Evolutionary conservation across 768 basidiomycete species (phyloP).

Genomic region (Polyporus arcularius): DNA sequence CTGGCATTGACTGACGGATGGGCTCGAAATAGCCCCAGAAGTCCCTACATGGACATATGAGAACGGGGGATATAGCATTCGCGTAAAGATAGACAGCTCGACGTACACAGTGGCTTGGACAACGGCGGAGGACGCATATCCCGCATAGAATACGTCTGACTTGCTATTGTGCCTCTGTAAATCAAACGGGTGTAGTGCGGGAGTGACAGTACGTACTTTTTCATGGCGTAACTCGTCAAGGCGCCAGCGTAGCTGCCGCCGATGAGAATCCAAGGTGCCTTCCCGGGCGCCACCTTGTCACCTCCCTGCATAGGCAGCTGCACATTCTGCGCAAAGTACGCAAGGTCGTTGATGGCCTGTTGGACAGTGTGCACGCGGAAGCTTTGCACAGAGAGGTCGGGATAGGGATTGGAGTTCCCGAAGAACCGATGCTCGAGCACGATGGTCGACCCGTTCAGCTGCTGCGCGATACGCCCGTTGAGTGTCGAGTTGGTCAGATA

Average conservation of each 20-base stretch:
- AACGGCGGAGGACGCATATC: conserved; percentile 62
- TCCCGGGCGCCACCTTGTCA: conserved; percentile 52
- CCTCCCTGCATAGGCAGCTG: conserved; percentile 67
- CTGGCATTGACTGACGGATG: conserved; percentile 61
- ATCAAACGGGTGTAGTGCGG: background rate
- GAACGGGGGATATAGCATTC: no score
- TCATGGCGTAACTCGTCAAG: conserved; percentile 62
- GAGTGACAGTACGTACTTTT: conserved; percentile 43
- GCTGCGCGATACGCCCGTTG: conserved; percentile 63
- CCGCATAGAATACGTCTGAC: conserved; percentile 57
- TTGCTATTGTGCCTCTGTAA: conserved; percentile 36
- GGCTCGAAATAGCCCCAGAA: conserved; percentile 74
- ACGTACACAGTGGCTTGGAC: conserved; percentile 52
- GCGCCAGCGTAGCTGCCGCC: conserved; percentile 43
- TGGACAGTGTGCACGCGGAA: conserved; percentile 62
- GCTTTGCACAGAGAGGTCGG: conserved; percentile 57
- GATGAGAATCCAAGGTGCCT: conserved; percentile 39
- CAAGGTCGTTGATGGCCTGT: conserved; percentile 71
- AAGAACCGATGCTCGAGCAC: conserved; percentile 76
- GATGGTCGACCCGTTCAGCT: conserved; percentile 62
- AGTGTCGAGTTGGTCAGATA: conserved; percentile 66
- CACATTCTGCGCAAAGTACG: conserved; percentile 64
- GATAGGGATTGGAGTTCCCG: conserved; percentile 65
- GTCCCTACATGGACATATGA: conserved; percentile 27
- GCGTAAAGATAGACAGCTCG: no score